Percentiles rank a stretch among this genome's conserved stretches.
Conservation (phyloP, 208 protist genomes). For the Trypanosoma avium region DNA sequence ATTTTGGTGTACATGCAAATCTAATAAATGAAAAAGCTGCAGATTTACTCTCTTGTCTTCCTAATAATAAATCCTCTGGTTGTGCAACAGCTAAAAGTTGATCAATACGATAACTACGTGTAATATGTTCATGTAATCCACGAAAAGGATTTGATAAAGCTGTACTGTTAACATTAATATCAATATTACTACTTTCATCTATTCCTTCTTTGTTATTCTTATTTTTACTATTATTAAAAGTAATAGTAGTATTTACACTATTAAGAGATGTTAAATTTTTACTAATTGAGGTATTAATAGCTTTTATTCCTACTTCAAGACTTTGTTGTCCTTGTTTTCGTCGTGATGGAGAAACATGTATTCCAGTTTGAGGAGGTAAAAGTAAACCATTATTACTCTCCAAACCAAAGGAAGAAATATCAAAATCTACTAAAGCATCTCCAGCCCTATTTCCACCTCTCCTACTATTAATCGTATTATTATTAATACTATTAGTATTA, state of each 20-base stretch:
- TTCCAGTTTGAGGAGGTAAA: too few species aligned
- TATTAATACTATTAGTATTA: too few species aligned
- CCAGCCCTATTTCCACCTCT: too few species aligned
- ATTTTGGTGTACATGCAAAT: conserved; percentile 31
- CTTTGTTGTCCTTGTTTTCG: too few species aligned
- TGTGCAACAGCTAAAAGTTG: conserved; percentile 43
- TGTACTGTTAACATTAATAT: conserved; percentile 17
- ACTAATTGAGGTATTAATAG: not conserved
- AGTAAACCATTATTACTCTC: too few species aligned
- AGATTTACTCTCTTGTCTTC: conserved; percentile 57
- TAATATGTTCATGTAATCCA: conserved; percentile 52
- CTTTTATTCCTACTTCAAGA: too few species aligned
- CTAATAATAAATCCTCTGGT: conserved; percentile 46
- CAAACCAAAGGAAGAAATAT: too few species aligned
- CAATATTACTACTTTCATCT: not conserved
- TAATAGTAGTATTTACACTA: not conserved
- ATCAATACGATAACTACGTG: conserved; percentile 77
- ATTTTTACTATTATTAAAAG: not conserved
- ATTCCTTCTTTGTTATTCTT: too few species aligned
- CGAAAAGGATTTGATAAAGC: conserved; percentile 66
- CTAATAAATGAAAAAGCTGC: conserved; percentile 69
- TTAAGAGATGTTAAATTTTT: too few species aligned
- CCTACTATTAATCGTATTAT: too few species aligned
- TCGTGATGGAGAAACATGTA: too few species aligned
- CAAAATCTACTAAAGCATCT: too few species aligned